Conservation (phyloP, 345 rosid genomes). For the Eutrema japonicum region DNA sequence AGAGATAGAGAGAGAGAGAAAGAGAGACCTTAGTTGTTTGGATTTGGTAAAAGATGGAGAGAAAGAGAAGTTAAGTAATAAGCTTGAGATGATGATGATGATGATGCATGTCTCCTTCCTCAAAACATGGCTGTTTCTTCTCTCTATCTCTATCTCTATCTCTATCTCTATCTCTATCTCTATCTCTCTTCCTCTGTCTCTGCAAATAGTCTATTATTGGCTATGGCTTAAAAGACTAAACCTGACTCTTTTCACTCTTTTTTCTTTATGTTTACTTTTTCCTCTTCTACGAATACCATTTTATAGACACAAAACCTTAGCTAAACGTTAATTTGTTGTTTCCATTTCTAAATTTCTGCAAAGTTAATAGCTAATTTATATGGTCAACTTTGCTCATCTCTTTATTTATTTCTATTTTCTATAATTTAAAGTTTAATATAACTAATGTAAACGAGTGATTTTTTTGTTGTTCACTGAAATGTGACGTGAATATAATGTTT, state of each 20-base stretch:
- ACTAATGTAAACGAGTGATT: not conserved
- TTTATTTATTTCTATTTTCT: not conserved
- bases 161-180: constrained; percentile 23
- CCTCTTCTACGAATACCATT: not conserved
- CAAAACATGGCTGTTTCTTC: constrained; percentile 45
- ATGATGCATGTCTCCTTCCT: constrained; percentile 50
- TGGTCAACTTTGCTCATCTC: not conserved
- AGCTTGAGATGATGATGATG: constrained; percentile 36
- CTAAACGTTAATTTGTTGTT: not conserved
- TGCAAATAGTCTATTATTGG: constrained; percentile 46
- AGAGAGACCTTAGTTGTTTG: constrained; percentile 38
- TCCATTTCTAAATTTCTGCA: not conserved
- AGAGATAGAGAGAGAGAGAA: constrained; percentile 23
- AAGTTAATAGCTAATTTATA: not conserved
- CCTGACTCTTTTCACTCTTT: constrained; percentile 34
- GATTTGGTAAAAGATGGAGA: constrained; percentile 42
- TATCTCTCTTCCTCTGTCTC: constrained; percentile 32
- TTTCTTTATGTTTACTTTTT: not conserved
- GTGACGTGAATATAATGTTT: not conserved
- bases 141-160: constrained; percentile 35
- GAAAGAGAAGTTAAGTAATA: constrained; percentile 38
- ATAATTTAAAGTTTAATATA: not conserved
- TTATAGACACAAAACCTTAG: not conserved
- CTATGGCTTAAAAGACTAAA: constrained; percentile 43
- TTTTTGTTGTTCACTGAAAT: not conserved